phyloP scores from a whole-genome alignment of 768 basidiomycete genomes.

The Amanita rubescens region DNA sequence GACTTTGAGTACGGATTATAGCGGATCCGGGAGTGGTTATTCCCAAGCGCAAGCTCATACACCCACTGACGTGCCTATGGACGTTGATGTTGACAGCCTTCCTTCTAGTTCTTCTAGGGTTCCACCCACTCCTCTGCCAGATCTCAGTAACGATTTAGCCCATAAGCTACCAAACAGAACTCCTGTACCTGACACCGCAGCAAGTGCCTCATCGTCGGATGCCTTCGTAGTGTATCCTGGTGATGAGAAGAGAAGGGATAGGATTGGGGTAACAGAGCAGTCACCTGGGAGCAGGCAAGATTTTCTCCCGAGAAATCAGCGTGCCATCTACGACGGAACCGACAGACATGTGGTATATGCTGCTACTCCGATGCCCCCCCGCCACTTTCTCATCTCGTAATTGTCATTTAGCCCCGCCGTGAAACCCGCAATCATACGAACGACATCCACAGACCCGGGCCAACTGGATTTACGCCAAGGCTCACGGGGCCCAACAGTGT shows the following conservation, averaged over 20 bases:
- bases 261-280: neutral
- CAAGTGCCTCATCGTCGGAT: neutral
- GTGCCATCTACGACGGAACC: conserved; percentile 3
- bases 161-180: neutral
- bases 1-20: neutral
- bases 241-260: neutral
- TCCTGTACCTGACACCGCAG: neutral
- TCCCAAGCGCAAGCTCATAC: conserved; percentile 9
- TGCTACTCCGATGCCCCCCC: neutral
- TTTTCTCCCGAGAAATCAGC: neutral
- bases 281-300: neutral
- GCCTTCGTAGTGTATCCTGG: neutral
- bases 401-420: conserved; percentile 13
- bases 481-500: conserved; percentile 30
- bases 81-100: conserved; percentile 17
- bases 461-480: conserved; percentile 9
- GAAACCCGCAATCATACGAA: conserved; percentile 18
- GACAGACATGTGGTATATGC: conserved; percentile 9
- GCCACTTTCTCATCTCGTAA: neutral
- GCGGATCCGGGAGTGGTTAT: conserved; percentile 10
- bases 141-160: neutral
- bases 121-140: conserved; percentile 8
- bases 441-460: conserved; percentile 15
- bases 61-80: conserved; percentile 19
- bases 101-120: conserved; percentile 14